Evolutionary conservation across 208 protist species (phyloP), one percentile per base, ranked within the genome.

Genomic region (Leishmania amazonensis): DNA sequence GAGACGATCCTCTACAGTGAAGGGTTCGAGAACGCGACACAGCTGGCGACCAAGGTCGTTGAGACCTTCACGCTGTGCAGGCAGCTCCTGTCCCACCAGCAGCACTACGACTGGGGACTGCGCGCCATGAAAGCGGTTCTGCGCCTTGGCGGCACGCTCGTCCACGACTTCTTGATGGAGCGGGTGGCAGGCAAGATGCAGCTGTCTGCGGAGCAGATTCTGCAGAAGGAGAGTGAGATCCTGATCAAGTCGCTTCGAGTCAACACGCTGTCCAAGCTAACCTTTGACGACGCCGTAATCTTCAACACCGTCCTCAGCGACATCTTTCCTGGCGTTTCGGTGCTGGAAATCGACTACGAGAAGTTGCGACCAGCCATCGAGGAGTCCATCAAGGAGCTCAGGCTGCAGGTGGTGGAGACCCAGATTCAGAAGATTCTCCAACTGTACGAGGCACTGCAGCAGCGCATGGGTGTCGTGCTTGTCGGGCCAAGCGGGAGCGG

Each of bases 61-160:
- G 87, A 94, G 70, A 93, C 99, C 42, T 99, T 99, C 93, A 92
- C 89, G 76, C 91, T 99, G 5, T 94, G 88, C 35, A 94, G 93
- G 78, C 97, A 99, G 87, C 91, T 99, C 8, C 91, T 99, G 19
- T 99, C 98, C 11, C 86, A 91, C 64, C 98, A 99, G 89, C 97
- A 99, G 83, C 99, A 99, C 89, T 99, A 99, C 87, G 99, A 99
- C 87, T 99, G 98, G 99, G 99, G 99, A 35, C 92, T 99, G 74
- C 97, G 99, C 76, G 92, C 99, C 5, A 96, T 99, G 88, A 99
- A 99, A 90, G 96, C 98, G 65, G 94, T 99, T 28, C 89, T 99
- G 80, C 93, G 92, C 24, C 87, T 99, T 24, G 97, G 94, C 75
- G 98, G 98, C 54, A 89, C 93, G 67, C 93, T 99, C 53, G 94